Percentiles rank a stretch among this genome's conserved stretches.
phyloP scores from a whole-genome alignment of 257 asterid species.

The Coffea eugenioides region DNA sequence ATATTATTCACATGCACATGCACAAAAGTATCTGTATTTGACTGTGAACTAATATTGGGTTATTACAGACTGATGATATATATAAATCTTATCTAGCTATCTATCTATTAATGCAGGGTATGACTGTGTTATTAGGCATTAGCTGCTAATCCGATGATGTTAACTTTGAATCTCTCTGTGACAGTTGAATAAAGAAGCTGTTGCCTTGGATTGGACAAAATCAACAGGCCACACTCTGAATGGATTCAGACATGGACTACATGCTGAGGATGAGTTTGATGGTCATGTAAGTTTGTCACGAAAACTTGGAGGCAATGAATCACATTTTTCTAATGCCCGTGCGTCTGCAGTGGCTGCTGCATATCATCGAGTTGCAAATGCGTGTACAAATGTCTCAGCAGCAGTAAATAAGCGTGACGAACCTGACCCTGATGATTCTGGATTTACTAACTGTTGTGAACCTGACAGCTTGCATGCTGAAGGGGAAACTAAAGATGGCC shows the following conservation, averaged over 20 bases:
- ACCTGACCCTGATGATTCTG: slow-evolving; percentile 24
- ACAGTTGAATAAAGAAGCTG: slow-evolving; percentile 92
- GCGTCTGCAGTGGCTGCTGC: slow-evolving; percentile 85
- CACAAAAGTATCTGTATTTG: too few relatives aligned
- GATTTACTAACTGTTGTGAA: slow-evolving; percentile 16
- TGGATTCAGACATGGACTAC: slow-evolving; percentile 32
- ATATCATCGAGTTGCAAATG: slow-evolving; percentile 53
- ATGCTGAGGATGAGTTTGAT: slow-evolving; percentile 47
- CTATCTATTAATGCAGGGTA: background rate
- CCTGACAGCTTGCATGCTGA: background rate
- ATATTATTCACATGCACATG: background rate
- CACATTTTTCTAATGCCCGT: slow-evolving; percentile 56
- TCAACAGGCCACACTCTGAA: slow-evolving; percentile 67
- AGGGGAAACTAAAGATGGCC: slow-evolving; percentile 15
- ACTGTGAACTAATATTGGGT: too few relatives aligned
- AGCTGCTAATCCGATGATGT: slow-evolving; percentile 2
- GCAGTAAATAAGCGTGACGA: slow-evolving; percentile 36
- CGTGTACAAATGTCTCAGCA: slow-evolving; percentile 29
- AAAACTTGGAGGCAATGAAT: slow-evolving; percentile 72
- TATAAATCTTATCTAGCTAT: background rate
- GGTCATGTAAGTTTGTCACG: slow-evolving; percentile 34
- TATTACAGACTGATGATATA: background rate
- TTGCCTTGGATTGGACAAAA: slow-evolving; percentile 82
- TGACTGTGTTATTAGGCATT: background rate
- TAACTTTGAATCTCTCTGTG: slow-evolving; percentile 14